Evolutionary conservation across 2,329 filamentous ascomycete species (phyloP), one percentile per base, ranked within the genome.

Genomic region (Plectosphaerella cucumerina): DNA sequence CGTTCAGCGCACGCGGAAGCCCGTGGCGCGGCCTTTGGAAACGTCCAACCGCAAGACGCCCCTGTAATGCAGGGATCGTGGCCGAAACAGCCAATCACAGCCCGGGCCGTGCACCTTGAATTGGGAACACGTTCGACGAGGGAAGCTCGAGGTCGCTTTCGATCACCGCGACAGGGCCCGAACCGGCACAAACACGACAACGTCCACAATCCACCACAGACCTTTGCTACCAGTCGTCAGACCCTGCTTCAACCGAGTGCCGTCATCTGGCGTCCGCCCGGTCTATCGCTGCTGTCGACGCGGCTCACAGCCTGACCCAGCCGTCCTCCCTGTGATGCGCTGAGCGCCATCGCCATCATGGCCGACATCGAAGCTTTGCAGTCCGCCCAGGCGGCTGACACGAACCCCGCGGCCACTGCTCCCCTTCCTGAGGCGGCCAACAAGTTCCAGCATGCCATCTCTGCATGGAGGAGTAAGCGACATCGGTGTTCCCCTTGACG

Each of bases 391-490:
- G 48, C 41, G 20, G 48, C 26, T 18, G 15, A 15, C 43, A 33
- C 22, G 14, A 45, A 45, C 21, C 43, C 20, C 6, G 21, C 17
- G 6, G 43, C 56, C 41, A 50, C 59, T 47, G 62, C 52, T 23
- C 58, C 63, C 21, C 61, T 61, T 9, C 62, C 65, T 15, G 81
- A 85, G 46, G 81, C 81, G 34, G 85, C 87, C 60, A 97, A 96
- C 75, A 97, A 96, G 70, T 99, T 99, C 68, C 94, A 99, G 69
- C 88, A 87, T 66, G 94, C 94, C 51, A 96, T 99, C 60, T 89
- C 90, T 56, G 89, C 92, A 67, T 99, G 94, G 94, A 86, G 94
- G 76, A 92, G 92, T 96, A 82, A 49, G 53, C 15, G 31, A 15
- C 20, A 31, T 20, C n/a, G n/a, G 53, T 76, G 41, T 10, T 18